These are phyloP conservation scores for Pterula multifida DNA, from an alignment of 1,284 basidiomycete species.

Conservation along the genomic window DNA sequence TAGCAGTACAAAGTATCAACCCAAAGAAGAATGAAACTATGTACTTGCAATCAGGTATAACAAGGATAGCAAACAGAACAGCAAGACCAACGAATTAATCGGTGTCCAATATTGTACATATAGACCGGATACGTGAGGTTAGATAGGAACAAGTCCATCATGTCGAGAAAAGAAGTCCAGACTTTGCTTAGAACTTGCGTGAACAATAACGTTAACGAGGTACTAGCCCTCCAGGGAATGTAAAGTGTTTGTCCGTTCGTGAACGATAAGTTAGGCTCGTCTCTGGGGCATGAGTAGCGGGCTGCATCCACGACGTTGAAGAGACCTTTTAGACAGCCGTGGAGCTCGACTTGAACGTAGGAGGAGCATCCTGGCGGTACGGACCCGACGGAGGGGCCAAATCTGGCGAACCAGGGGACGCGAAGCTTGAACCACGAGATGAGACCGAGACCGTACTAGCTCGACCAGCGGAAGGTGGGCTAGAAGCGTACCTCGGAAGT, in stretches of 20 bases:
- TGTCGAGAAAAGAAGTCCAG: not conserved
- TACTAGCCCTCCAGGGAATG: not conserved
- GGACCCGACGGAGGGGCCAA: slow-evolving; percentile 10
- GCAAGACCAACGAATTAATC: not conserved
- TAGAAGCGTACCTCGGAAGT: slow-evolving; percentile 36
- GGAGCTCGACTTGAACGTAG: slow-evolving; percentile 17
- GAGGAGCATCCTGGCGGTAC: slow-evolving; percentile 7
- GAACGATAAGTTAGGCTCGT: not conserved
- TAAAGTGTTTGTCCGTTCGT: not conserved
- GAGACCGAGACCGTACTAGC: slow-evolving; percentile 9
- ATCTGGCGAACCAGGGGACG: slow-evolving; percentile 12
- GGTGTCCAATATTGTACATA: not conserved
- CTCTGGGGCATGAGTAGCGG: not conserved
- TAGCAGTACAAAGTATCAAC: not conserved
- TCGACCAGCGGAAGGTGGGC: slow-evolving; percentile 3
- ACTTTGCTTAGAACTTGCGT: not conserved
- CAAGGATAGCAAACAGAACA: not conserved
- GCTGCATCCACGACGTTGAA: too few species aligned
- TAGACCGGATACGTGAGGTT: not conserved
- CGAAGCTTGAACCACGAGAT: slow-evolving; percentile 17
- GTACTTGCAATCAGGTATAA: not conserved
- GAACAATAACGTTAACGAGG: not conserved
- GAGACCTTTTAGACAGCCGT: slow-evolving; percentile 13
- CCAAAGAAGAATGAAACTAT: not conserved
- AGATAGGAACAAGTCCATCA: not conserved